Evolutionary conservation across 1,284 basidiomycete species (phyloP), one percentile per base, ranked within the genome.

Genomic region (Porogramme epimiltina): DNA sequence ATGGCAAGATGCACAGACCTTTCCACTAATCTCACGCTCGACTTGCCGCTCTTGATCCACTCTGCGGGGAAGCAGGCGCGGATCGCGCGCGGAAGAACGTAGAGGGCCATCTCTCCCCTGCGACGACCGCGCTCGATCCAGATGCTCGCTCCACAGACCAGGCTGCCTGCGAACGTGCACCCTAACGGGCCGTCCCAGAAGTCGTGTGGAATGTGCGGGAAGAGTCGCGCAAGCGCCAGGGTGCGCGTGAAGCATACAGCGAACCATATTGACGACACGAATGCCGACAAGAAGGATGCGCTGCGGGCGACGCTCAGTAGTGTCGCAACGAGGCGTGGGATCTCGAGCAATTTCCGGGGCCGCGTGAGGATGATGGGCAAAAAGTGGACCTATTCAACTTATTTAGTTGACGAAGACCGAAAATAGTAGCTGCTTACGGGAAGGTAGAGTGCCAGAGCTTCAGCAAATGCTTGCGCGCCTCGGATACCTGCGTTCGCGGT

Each of bases 111-210:
- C 66, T 91, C 89, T 3, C 87, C 87, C 48, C 89, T 72, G 57
- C 89, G 70, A 44, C 73, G 73, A 3, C 81, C 82, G 50, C 84
- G 81, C 63, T 91, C 88, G 39, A 91, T 78, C 80, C 82, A 89
- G 42, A 91, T 88, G 51, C 85, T 89, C 45, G 76, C 73, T 2
- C 89, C 89, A 57, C 88, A 90, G n/a, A 76, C 69, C 26, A 91
- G 65, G 54, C 84, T 87, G n/a, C 85, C 87, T 8, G 73, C 76
- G 50, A 90, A 68, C 26, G 85, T 70, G 56, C 84, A 80, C 1
- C 89, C 88, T 50, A 74, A 78, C 2, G 88, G 85, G 0, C 88
- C 86, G 61, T 91, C 89, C 79, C 84, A 87, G 56, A 87, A 80
- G 55, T 91, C 80, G 61, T 91, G 86, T 6, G 87, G 84, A 41